Percentiles rank a stretch among this genome's conserved stretches.
Conservation (phyloP, 495 filamentous ascomycete genomes). For the Aspergillus leporis region DNA sequence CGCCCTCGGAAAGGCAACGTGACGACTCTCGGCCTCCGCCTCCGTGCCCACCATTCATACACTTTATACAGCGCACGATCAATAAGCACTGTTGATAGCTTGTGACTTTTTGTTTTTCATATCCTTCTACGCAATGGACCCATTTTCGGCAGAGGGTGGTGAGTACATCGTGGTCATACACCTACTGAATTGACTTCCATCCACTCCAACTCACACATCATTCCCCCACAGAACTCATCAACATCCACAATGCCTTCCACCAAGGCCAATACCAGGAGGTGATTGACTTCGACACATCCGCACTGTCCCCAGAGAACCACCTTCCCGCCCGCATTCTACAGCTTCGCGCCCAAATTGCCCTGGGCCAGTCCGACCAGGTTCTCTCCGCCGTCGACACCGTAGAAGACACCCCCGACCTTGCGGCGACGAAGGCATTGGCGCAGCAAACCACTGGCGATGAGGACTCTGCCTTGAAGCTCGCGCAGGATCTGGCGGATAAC, state of each 20-base stretch:
- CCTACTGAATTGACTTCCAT: neutral
- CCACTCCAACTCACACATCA: constrained; percentile 13
- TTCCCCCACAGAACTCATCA: constrained; percentile 74
- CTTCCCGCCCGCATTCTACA: constrained; percentile 77
- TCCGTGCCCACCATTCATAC: neutral
- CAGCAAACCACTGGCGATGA: constrained; percentile 59
- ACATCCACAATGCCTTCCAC: constrained; percentile 94
- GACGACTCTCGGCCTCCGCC: constrained; percentile 23
- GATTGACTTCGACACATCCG: constrained; percentile 73
- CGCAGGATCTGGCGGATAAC: constrained; percentile 64
- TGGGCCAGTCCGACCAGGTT: constrained; percentile 73
- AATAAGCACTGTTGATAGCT: neutral
- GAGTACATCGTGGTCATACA: constrained; percentile 24
- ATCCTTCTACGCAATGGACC: constrained; percentile 64
- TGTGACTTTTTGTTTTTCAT: neutral
- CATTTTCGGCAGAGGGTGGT: constrained; percentile 90
- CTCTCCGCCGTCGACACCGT: constrained; percentile 65
- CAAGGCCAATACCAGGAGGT: constrained; percentile 85
- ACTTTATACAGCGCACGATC: neutral
- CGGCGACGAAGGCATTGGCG: constrained; percentile 76
- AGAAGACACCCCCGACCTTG: constrained; percentile 67
- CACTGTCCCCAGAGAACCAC: constrained; percentile 73
- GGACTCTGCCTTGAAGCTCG: constrained; percentile 58
- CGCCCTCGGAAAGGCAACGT: constrained; percentile 26
- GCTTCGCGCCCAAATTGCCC: constrained; percentile 78